Evolutionary conservation across 805 yeast genomes (phyloP), one percentile per base, ranked within the genome.

Genomic region (Debaryomyces prosopidis): DNA sequence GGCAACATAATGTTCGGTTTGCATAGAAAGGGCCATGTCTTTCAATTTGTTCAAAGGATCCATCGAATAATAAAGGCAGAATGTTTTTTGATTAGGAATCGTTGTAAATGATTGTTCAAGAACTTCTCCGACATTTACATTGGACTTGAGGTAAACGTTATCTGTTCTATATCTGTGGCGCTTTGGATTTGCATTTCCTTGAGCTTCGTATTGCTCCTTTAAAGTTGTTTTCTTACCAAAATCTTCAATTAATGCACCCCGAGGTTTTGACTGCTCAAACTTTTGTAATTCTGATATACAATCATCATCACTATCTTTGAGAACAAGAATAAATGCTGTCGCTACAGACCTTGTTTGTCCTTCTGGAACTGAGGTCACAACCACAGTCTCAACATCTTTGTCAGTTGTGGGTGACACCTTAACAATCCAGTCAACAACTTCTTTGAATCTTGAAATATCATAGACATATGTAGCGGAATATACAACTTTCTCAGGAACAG

Each of bases 131-230:
- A n/a, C n/a, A n/a, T n/a, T n/a, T n/a, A n/a, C n/a, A n/a, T n/a
- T n/a, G n/a, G n/a, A n/a, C n/a, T n/a, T 36, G n/a, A 36, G 39
- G n/a, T 36, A 36, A 36, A 36, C 39, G 20, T 36, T 36, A 12
- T 36, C 39, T 7, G 39, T 36, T 12, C 28, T 36, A 18, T 36
- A 36, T 36, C 39, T 36, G 20, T 36, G 39, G n/a, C 18, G 14
- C 14, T 36, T 17, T 7, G 39, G 39, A 15, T 36, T 36, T 17
- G 39, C 39, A 7, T 16, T 19, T 6, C 15, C 39, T 14, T 36
- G 39, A 8, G 16, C 5, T 9, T 36, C 39, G 15, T 36, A 36
- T 12, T 36, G 28, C n/a, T 36, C 6, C 5, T 18, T 3, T 18
- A 36, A 36, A 10, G 39, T 7, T 7, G 39, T 36, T 18, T 36